A percentile compares a stretch with the other conserved stretches of the same genome.
Conservation (phyloP, 1,139 yeast species). For the Kodamaea fungicola region DNA sequence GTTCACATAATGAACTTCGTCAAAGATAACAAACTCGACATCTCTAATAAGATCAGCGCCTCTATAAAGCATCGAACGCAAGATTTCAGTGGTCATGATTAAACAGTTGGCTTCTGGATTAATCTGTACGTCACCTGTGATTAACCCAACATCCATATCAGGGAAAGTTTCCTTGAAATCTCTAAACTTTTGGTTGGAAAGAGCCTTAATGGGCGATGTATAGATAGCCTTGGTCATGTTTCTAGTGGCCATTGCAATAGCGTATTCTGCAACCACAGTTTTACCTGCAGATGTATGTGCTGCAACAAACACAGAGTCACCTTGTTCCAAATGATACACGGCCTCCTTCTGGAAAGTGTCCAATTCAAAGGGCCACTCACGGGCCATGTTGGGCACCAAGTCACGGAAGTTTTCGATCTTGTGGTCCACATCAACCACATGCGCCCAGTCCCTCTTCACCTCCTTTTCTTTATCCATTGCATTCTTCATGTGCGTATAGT, state of each 20-base stretch:
- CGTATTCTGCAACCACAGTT: constrained; percentile 91
- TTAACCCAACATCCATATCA: constrained; percentile 83
- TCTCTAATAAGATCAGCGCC: constrained; percentile 97
- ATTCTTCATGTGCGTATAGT: constrained; percentile 30
- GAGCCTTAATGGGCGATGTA: constrained; percentile 90
- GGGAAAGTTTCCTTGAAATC: constrained; percentile 82
- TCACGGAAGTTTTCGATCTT: constrained; percentile 79
- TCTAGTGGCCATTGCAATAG: constrained; percentile 87
- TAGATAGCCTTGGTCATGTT: constrained; percentile 90
- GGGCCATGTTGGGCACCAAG: constrained; percentile 88
- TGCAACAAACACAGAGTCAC: constrained; percentile 96
- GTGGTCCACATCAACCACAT: constrained; percentile 84
- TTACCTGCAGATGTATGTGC: constrained; percentile 97
- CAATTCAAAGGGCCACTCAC: constrained; percentile 88
- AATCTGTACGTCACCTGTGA: constrained; percentile 97
- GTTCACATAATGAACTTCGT: constrained; percentile 95
- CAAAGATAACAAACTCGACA: constrained; percentile 95
- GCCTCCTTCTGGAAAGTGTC: constrained; percentile 98
- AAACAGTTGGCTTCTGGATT: constrained; percentile 96
- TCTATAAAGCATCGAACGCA: constrained; percentile 90
- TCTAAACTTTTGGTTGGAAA: constrained; percentile 90
- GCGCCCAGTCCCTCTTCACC: constrained; percentile 81
- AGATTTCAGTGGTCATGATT: constrained; percentile 96
- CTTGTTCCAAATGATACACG: constrained; percentile 91
- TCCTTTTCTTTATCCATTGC: constrained; percentile 27